Conservation (phyloP, 2,329 filamentous ascomycete genomes). For the Chrysoporthe cubensis region DNA sequence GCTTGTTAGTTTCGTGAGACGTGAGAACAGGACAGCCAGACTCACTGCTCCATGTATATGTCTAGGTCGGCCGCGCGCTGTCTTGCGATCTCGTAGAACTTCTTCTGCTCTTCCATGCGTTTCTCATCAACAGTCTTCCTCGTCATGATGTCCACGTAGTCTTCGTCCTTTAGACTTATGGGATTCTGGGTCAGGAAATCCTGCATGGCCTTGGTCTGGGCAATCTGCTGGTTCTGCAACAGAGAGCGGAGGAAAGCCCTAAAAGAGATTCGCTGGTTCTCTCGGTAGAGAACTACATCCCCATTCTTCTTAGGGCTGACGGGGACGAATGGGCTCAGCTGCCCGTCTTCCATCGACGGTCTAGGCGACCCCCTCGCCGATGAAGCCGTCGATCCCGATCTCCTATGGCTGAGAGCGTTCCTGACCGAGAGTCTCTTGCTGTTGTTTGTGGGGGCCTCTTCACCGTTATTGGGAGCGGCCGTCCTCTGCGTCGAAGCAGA, state of each 20-base stretch:
- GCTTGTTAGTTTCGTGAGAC: conserved; percentile 28
- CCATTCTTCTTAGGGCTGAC: conserved; percentile 35
- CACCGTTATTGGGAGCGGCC: conserved; percentile 29
- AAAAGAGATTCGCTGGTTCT: conserved; percentile 88
- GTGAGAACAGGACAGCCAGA: conserved; percentile 27
- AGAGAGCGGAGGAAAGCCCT: conserved; percentile 88
- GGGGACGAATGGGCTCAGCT: conserved; percentile 35
- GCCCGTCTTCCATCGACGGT: conserved; percentile 48
- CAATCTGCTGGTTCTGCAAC: conserved; percentile 81
- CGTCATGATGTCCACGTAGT: conserved; percentile 77
- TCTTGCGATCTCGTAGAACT: conserved; percentile 94
- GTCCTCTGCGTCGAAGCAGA: conserved; percentile 73
- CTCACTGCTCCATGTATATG: conserved; percentile 94
- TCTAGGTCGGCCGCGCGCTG: conserved; percentile 90
- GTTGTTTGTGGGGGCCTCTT: conserved; percentile 31
- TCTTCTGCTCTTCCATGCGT: conserved; percentile 87
- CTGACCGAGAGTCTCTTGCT: conserved; percentile 46
- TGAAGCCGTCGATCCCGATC: conserved; percentile 43
- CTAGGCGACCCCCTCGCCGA: conserved; percentile 45
- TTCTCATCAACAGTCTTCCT: conserved; percentile 85
- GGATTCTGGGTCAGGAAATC: conserved; percentile 81
- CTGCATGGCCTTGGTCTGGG: conserved; percentile 78
- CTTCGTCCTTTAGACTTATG: conserved; percentile 77
- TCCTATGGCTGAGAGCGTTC: conserved; percentile 39
- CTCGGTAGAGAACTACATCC: conserved; percentile 71